Base-by-base conservation (phyloP, 345 rosid genomes). In the Theobroma cacao region DNA sequence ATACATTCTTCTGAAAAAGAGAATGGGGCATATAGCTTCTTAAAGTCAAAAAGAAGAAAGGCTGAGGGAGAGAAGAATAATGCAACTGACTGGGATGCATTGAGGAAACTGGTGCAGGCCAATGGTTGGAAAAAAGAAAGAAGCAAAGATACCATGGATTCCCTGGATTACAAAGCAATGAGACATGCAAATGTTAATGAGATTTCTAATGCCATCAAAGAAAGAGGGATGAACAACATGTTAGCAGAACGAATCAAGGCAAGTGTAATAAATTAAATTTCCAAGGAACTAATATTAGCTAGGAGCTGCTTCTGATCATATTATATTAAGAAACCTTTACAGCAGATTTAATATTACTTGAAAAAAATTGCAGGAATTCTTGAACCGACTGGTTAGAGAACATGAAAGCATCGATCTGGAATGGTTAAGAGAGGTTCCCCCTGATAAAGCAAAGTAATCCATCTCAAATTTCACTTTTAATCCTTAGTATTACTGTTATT, bases 221-320 rank as follows among this genome's bases (percentile, higher is more conserved):
- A 86, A 78, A 83, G 99, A 77, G 99, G 99, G 33, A 93, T 93
- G 96, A 93, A 93, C 85, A 88, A 92, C 78, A 85, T 92, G 94
- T 84, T 95, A 77, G 99, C 98, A 6, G 92, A 86, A 78, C 83
- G 99, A 72, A 95, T 95, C 31, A 82, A 95, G 96, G 99, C 89
- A 86, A 24, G 61, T 70, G 50, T n/a, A 76, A 40, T 62, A 36
- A 36, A 71, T 67, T 77, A 38, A 77, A 55, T 64, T 68, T 36
- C 67, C 24, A 52, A 75, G 59, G 31, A n/a, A 61, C 12, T 78
- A 28, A 48, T 36, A 43, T 75, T 36, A 52, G 71, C 52, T 55
- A 63, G 31, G 5, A 75, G 76, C 43, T 50, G 41, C 74, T 76
- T 70, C 34, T 78, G 75, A 47, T 74, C 71, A 64, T 48, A 68